Percentiles rank a stretch among this genome's conserved stretches.
phyloP scores from a whole-genome alignment of 2,329 filamentous ascomycete genomes.

The Cladophialophora chaetospira region DNA sequence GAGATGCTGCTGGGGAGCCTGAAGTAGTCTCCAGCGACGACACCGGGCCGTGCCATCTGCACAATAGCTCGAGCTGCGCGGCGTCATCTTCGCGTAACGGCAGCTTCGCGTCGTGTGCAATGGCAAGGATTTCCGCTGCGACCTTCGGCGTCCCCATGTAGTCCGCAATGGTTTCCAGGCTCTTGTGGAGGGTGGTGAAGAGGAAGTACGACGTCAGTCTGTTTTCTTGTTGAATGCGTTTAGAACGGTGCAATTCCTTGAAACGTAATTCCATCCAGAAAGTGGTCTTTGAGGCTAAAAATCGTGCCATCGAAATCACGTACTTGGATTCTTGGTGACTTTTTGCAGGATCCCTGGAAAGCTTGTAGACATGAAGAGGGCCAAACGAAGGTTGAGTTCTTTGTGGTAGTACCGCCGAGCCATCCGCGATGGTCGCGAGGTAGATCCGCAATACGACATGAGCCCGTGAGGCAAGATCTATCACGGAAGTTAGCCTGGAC shows the following conservation, averaged over 20 bases:
- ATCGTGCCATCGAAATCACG: not conserved
- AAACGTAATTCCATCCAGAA: not conserved
- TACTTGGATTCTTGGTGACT: not conserved
- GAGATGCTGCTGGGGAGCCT: not conserved
- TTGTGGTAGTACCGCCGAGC: not conserved
- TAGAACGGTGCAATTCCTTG: not conserved
- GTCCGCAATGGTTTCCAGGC: slow-evolving; percentile 1
- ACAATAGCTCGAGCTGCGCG: slow-evolving; percentile 6
- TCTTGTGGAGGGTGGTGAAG: slow-evolving; percentile 20
- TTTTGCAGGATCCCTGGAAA: not conserved
- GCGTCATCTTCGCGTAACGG: slow-evolving; percentile 10
- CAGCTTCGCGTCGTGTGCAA: slow-evolving; percentile 12
- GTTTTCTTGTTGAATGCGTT: not conserved
- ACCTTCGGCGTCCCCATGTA: slow-evolving; percentile 2
- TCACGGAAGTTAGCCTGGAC: not conserved
- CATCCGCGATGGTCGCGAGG: not conserved
- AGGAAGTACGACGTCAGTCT: slow-evolving; percentile 15
- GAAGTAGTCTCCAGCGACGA: not conserved
- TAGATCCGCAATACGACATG: slow-evolving; percentile 19
- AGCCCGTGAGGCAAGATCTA: slow-evolving; percentile 23
- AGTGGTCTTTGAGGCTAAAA: not conserved
- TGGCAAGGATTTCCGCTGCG: slow-evolving; percentile 11
- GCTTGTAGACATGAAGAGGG: slow-evolving; percentile 13
- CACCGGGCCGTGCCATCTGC: too few species aligned
- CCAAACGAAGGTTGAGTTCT: not conserved